Conservation (phyloP, 2,329 filamentous ascomycete species). For the Scopulariopsis brevicaulis region DNA sequence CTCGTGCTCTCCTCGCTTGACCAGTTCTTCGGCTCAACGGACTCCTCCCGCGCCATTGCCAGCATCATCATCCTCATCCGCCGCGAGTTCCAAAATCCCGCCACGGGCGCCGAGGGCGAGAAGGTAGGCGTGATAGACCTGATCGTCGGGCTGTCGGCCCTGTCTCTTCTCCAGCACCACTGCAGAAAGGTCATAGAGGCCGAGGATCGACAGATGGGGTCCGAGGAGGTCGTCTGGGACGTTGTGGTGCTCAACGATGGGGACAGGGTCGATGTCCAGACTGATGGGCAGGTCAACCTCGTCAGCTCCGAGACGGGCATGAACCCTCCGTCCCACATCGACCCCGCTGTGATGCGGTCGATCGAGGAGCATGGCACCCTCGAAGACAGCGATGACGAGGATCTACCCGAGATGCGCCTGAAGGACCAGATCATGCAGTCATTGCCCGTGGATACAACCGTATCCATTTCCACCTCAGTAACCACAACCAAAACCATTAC, state of each 20-base stretch:
- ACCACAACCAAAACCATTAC: slow-evolving; percentile 52
- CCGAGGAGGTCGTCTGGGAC: slow-evolving; percentile 54
- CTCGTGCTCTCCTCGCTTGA: slow-evolving; percentile 48
- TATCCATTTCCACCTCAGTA: slow-evolving; percentile 48
- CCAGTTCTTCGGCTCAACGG: slow-evolving; percentile 56
- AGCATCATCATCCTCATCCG: slow-evolving; percentile 54
- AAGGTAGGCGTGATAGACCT: slow-evolving; percentile 49
- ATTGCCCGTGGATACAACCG: slow-evolving; percentile 41
- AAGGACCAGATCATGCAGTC: slow-evolving; percentile 43
- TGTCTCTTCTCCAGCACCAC: slow-evolving; percentile 50
- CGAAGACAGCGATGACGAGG: slow-evolving; percentile 20
- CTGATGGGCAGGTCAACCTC: slow-evolving; percentile 15
- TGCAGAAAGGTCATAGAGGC: slow-evolving; percentile 39
- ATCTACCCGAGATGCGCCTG: slow-evolving; percentile 23
- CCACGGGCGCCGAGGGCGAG: slow-evolving; percentile 46
- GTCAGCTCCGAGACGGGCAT: neutral
- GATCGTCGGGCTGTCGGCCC: slow-evolving; percentile 45
- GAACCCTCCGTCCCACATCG: neutral
- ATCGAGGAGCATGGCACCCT: slow-evolving; percentile 19
- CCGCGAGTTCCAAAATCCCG: slow-evolving; percentile 52
- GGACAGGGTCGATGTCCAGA: slow-evolving; percentile 41
- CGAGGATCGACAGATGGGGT: slow-evolving; percentile 31
- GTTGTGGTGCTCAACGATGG: slow-evolving; percentile 51
- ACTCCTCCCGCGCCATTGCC: slow-evolving; percentile 55
- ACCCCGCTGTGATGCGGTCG: neutral